phyloP scores from a whole-genome alignment of 2,329 filamentous ascomycete genomes.

The Clonostachys sp. region DNA sequence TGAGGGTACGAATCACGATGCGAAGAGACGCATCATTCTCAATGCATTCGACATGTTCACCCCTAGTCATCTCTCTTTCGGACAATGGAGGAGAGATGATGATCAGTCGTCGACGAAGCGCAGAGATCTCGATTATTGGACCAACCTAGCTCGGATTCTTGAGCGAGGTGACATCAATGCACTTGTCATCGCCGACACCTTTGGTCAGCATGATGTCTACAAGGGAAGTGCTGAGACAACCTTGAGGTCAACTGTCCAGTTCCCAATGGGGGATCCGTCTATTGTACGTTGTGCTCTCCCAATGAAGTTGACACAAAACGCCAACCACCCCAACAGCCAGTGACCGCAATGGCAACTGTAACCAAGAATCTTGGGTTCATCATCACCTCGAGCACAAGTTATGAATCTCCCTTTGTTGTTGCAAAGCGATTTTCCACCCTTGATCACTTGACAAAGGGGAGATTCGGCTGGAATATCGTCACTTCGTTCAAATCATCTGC shows the following conservation, averaged over 20 bases:
- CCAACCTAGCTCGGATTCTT: background rate
- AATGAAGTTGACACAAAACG: too few species aligned
- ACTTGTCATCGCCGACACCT: background rate
- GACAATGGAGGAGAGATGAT: background rate
- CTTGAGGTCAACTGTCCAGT: background rate
- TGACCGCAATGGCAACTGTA: background rate
- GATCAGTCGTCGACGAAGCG: background rate
- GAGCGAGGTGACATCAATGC: background rate
- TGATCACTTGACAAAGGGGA: background rate
- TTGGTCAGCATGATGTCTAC: constrained; percentile 18
- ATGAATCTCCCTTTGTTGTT: background rate
- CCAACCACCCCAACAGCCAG: background rate
- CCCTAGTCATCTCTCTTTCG: background rate
- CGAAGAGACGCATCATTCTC: background rate
- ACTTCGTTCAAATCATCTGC: background rate
- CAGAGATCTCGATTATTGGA: background rate
- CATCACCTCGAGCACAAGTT: background rate
- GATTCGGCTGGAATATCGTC: background rate
- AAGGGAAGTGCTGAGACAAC: background rate
- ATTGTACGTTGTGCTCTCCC: background rate
- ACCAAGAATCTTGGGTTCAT: background rate
- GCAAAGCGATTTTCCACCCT: background rate
- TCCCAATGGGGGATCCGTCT: constrained; percentile 13
- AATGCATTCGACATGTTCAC: background rate
- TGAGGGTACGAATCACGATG: too few species aligned